Evolutionary conservation across 108 stramenopile species (phyloP).

Genomic region (Asterionellopsis glacialis): DNA sequence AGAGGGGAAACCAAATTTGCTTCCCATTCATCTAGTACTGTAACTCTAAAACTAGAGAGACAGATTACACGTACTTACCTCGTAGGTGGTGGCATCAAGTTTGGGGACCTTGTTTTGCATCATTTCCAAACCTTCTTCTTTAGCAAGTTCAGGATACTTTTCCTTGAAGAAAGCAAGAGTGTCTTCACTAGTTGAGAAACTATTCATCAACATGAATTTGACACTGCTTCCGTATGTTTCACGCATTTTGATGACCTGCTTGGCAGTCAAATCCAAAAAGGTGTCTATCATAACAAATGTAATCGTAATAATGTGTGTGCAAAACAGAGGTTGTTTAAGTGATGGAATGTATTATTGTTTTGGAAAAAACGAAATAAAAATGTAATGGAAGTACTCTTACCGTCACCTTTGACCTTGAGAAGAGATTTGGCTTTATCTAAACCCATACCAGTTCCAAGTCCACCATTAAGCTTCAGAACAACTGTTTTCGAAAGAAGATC

Average conservation of each 20-base stretch:
- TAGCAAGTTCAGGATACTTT: constrained; percentile 81
- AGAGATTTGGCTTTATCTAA: constrained; percentile 98
- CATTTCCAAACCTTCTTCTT: constrained; percentile 95
- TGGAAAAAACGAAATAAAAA: too few species aligned
- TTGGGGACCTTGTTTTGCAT: constrained; percentile 99
- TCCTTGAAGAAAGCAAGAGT: constrained; percentile 87
- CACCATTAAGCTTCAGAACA: constrained; percentile 98
- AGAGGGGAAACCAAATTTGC: too few species aligned
- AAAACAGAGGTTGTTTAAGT: too few species aligned
- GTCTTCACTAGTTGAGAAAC: constrained; percentile 95
- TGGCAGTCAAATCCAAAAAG: constrained; percentile 98
- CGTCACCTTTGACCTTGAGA: constrained; percentile 94
- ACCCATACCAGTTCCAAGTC: constrained; percentile 99
- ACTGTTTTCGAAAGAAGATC: constrained; percentile 88
- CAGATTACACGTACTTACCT: too few species aligned
- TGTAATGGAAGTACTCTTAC: too few species aligned
- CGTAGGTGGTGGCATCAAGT: constrained; percentile 84
- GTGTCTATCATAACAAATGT: too few species aligned
- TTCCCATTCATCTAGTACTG: too few species aligned
- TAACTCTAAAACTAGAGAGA: too few species aligned
- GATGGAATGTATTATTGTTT: too few species aligned
- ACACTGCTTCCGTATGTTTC: constrained; percentile 87
- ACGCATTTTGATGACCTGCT: constrained; percentile 96
- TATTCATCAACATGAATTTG: constrained; percentile 99
- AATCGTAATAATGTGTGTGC: too few species aligned